Evolutionary conservation across 768 basidiomycete species (phyloP), one percentile per base, ranked within the genome.

Genomic region (Trametes maxima): DNA sequence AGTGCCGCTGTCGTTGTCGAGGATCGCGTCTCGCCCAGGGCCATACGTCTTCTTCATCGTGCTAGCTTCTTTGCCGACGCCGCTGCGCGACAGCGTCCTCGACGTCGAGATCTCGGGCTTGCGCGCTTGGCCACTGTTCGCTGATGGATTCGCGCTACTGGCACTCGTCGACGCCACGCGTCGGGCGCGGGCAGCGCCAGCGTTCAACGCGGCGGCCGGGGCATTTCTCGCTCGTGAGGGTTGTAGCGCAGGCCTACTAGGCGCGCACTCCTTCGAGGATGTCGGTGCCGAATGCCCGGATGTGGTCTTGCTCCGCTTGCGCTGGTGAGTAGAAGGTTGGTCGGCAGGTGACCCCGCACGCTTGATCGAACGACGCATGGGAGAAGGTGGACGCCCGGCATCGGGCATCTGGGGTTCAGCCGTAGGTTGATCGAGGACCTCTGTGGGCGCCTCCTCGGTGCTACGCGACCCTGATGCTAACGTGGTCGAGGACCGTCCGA

Each of bases 291-390:
- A 55, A 12, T 28, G 52, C 59, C 46, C 54, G 57, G 62, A 51
- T 52, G 50, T 56, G 51, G 43, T 67, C 65, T 74, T 77, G 37
- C 72, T 72, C 66, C 70, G 76, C 60, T 78, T 77, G 51, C 65
- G 69, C 21, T 59, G 67, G 44, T 36, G 67, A 13, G 49, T 37
- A 25, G 55, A 14, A 55, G 55, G 65, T 68, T 68, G 59, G 64
- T 51, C 19, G 54, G 54, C 62, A 55, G 65, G 55, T 46, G 74
- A 71, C 36, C 69, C 77, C 60, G 75, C 72, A 64, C 86, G 83
- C 73, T 87, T 87, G 65, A 69, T 77, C 22, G 80, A 73, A 25
- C 67, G 70, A 63, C 80, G 75, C 72, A 77, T 73, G 52, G 80
- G 78, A 5, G 80, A 78, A 53, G 69, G 68, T 53, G 72, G 71